A percentile compares a stretch with the other conserved stretches of the same genome.
Conservation (phyloP, 345 rosid genomes). For the Syzygium aqueum region DNA sequence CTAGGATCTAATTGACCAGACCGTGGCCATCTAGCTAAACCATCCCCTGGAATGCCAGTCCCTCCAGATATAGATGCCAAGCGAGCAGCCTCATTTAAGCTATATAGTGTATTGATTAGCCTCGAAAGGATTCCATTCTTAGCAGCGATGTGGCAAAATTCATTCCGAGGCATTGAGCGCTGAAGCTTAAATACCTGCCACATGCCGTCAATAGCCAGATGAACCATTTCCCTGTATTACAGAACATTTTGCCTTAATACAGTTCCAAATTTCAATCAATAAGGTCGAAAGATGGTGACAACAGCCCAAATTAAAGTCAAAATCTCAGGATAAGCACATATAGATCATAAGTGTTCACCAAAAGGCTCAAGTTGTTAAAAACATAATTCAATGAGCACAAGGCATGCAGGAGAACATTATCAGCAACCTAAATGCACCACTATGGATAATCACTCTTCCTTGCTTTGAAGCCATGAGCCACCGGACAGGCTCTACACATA, state of each 20-base stretch:
- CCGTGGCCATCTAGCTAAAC: conserved; percentile 45
- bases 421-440: background rate
- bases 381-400: background rate
- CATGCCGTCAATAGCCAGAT: conserved; percentile 98
- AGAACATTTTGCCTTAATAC: conserved; percentile 6
- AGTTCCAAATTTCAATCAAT: background rate
- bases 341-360: background rate
- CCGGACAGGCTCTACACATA: background rate
- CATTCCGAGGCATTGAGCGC: conserved; percentile 86
- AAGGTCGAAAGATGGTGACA: background rate
- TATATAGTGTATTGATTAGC: conserved; percentile 89
- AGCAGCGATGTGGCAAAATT: conserved; percentile 93
- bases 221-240: conserved; percentile 95
- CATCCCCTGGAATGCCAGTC: conserved; percentile 48
- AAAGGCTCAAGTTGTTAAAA: background rate
- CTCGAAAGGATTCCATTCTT: conserved; percentile 80
- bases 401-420: background rate
- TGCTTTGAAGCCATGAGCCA: background rate
- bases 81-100: conserved; percentile 93
- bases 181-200: conserved; percentile 99
- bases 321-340: background rate
- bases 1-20: conserved; percentile 72
- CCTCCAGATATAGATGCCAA: conserved; percentile 66
- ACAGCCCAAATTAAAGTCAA: background rate
- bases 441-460: background rate